Base-by-base conservation (phyloP, 192 early-diverging fungal genomes). In the Phycomyces nitens region DNA sequence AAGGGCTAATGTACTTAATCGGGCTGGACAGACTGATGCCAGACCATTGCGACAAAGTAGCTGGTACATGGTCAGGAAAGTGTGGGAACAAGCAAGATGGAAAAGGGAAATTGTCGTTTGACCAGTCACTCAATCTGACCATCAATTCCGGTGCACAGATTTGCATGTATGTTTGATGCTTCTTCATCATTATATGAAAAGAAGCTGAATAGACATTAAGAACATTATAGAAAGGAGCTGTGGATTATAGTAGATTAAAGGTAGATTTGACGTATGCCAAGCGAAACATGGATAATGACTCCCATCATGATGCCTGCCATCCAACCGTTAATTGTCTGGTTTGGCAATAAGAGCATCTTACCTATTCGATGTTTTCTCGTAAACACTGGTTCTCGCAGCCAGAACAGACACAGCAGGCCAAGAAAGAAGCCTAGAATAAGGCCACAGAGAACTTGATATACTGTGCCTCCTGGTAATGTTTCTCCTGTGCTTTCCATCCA, bases 371-470 rank as follows among this genome's bases (percentile, higher is more conserved):
- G 80, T 20, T 73, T 53, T 24, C 77, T 58, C 9, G 78, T 77
- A 53, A 83, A 83, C 10, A 82, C 78, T 6, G 77, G 74, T 58
- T 84, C 83, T 20, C 72, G 69, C 50, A 78, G 72, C 83, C 80
- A 82, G 41, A 84, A 80, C 51, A 81, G 40, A 11, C 73, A 76
- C 1, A 84, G 70, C 9, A 84, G 18, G 5, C 83, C 83, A 54
- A 84, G 62, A 38, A 82, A 84, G 47, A 82, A 80, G 0, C 83
- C 83, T 3, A 84, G 59, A 50, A 82, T 72, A 3, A 84, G 64
- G 1, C 83, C 83, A 60, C 73, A 79, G 16, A 84, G 69, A 65
- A 84, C 78, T 61, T 84, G 78, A 10, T 38, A 43, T 53, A 24
- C n/a, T 39, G 18, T 44, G 11, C 0, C 41, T 56, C 5, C 49